Conservation (phyloP, 495 filamentous ascomycete species). For the Podospora comata region DNA sequence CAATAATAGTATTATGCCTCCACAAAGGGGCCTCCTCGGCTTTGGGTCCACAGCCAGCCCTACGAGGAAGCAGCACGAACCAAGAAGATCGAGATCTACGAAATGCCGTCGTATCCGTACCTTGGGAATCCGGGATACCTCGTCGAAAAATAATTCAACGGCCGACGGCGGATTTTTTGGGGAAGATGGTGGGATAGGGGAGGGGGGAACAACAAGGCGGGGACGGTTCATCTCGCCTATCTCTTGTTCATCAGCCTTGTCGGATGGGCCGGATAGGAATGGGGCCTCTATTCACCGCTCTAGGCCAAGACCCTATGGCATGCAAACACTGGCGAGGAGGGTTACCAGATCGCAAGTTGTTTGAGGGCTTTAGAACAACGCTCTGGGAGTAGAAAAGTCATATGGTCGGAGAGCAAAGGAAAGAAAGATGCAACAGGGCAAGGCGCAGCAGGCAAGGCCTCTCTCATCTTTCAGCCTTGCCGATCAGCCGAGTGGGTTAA, state of each 20-base stretch:
- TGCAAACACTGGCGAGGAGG: no score
- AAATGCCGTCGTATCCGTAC: neutral
- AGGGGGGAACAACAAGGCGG: neutral
- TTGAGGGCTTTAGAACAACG: no score
- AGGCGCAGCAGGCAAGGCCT: neutral
- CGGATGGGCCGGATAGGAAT: neutral
- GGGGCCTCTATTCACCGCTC: neutral
- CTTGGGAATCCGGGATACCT: no score
- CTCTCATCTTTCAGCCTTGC: neutral
- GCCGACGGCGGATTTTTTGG: neutral
- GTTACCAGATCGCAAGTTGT: no score
- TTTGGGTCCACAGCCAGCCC: neutral
- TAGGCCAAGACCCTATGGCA: neutral
- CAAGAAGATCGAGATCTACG: neutral
- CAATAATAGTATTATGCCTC: neutral
- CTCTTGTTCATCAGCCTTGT: neutral
- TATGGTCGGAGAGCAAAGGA: neutral
- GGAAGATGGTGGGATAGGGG: neutral
- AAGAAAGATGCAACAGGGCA: neutral
- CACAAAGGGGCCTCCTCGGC: neutral
- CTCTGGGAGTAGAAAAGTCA: no score
- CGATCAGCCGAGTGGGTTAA: neutral
- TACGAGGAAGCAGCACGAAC: no score
- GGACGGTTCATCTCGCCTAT: neutral
- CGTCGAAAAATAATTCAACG: neutral